Base-by-base conservation (phyloP, 441 rosid species). In the Syzygium malaccense region DNA sequence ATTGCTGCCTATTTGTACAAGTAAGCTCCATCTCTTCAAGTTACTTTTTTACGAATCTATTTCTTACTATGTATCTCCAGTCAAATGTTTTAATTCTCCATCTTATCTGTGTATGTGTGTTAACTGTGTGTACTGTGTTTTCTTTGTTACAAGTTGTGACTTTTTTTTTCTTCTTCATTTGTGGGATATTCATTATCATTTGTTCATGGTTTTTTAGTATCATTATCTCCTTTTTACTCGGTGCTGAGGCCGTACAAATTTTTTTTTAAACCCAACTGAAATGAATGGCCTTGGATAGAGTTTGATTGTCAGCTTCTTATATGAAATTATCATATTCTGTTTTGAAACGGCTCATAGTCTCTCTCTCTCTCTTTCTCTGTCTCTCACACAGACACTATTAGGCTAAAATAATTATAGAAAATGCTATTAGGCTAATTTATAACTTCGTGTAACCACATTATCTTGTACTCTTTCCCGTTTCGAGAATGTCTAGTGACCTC, bases 1-100 rank as follows among this genome's bases (percentile, higher is more conserved):
- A 95, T 97, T 25, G 99, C 99, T 83, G 99, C 99, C 89, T 98
- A 98, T 91, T 89, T 98, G 62, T 97, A 97, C 98, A 96, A 98
- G 99, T 97, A 94, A 95, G 98, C 86, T 87, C 32, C 84, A 33
- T 87, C 48, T 54, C 85, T 89, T 28, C 80, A 79, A 28, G 26
- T 8, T 85, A 66, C 41, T 80, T 66, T 66, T 75, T 30, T 37
- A 88, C n/a, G 78, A 18, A 33, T 71, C 49, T 33, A 37, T 32
- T 66, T 57, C 14, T 79, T 45, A 15, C 19, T 17, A 18, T 79
- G 37, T 55, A 37, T 56, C 30, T 62, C 41, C 32, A 7, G 53
- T 37, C 28, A 26, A 49, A 68, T 48, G 68, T 80, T 41, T 49
- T 62, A 18, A 62, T 41, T 51, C 20, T 89, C 15, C 19, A 62